A percentile compares a stretch with the other conserved stretches of the same genome.
Evolutionary conservation across 345 rosid genomes (phyloP).

Genomic region (Salix viminalis): DNA sequence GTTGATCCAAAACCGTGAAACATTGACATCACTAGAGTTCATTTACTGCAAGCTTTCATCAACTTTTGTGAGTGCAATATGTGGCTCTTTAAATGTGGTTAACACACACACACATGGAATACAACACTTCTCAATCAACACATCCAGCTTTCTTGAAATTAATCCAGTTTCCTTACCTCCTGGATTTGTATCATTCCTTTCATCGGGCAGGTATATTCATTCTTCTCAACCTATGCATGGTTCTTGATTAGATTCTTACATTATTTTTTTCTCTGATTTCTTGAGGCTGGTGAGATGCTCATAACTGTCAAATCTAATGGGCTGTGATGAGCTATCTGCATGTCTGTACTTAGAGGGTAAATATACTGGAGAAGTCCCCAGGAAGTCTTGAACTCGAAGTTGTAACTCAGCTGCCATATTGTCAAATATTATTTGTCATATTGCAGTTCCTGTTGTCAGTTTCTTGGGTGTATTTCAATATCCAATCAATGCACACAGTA

Average conservation of each 20-base stretch:
- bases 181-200: slow-evolving; percentile 55
- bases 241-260: slow-evolving; percentile 7
- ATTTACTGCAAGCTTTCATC: slow-evolving; percentile 71
- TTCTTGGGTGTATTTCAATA: not conserved
- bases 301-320: not conserved
- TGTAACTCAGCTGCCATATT: not conserved
- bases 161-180: slow-evolving; percentile 34
- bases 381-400: not conserved
- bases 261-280: not conserved
- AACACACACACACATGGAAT: slow-evolving; percentile 37
- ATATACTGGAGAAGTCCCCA: not conserved
- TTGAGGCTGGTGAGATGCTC: not conserved
- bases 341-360: slow-evolving; percentile 3
- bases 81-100: slow-evolving; percentile 36
- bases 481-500: not conserved
- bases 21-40: slow-evolving; percentile 67
- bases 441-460: not conserved
- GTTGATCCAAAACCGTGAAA: slow-evolving; percentile 54
- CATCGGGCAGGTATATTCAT: slow-evolving; percentile 52
- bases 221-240: slow-evolving; percentile 6
- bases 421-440: not conserved
- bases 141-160: slow-evolving; percentile 49
- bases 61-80: slow-evolving; percentile 43
- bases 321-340: not conserved
- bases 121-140: slow-evolving; percentile 47